Conservation (phyloP, 345 rosid species). For the Acer campestre region DNA sequence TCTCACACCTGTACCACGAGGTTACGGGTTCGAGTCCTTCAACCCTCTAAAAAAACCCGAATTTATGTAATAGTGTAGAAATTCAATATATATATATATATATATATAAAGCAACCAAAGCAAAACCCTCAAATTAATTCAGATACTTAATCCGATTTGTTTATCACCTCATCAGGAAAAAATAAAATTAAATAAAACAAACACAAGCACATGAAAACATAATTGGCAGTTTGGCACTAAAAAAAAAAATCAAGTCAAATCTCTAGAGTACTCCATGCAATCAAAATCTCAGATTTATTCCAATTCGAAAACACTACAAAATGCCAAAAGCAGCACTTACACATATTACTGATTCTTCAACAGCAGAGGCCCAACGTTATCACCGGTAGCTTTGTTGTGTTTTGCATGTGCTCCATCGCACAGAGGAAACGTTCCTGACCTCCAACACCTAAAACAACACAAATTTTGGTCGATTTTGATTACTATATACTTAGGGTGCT, state of each 20-base stretch:
- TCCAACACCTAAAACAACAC: slow-evolving; percentile 65
- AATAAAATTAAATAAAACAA: not conserved
- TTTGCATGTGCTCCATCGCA: slow-evolving; percentile 94
- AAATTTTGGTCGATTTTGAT: slow-evolving; percentile 2
- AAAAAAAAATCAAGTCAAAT: no score
- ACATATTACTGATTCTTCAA: slow-evolving; percentile 48
- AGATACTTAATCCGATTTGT: no score
- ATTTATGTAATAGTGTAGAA: no score
- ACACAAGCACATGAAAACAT: not conserved
- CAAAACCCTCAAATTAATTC: no score
- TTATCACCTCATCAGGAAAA: no score
- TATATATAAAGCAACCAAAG: no score
- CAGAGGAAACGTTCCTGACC: slow-evolving; percentile 85
- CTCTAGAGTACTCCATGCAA: not conserved
- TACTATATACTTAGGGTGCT: not conserved
- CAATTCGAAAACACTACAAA: not conserved
- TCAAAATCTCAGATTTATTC: not conserved
- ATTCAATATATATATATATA: no score
- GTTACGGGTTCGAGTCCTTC: no score
- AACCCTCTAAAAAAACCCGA: no score
- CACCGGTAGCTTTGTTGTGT: slow-evolving; percentile 96
- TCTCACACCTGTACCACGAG: no score
- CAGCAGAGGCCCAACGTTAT: slow-evolving; percentile 81
- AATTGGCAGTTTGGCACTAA: not conserved
- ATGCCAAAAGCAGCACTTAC: not conserved